Base-by-base conservation (phyloP, 106 monocot species). In the Allium sativum region DNA sequence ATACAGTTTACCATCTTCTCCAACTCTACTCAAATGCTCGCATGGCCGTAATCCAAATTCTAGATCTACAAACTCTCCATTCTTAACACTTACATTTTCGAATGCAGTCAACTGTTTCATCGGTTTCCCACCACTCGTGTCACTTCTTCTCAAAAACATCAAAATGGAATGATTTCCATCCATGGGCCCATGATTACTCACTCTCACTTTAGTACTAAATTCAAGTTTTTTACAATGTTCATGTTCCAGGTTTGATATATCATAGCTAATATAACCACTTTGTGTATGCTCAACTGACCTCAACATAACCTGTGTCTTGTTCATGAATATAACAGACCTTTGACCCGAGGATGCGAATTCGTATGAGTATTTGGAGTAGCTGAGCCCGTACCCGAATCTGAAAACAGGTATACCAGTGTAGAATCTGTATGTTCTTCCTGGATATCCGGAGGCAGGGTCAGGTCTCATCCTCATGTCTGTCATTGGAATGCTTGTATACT, bases 391-490 rank as follows among this genome's bases (percentile, higher is more conserved):
- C 0, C 91, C 96, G 47, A 84, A 98, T 52, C 55, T 54, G 55
- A 85, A 98, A 9, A 98, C 85, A 15, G 65, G 71, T 16, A 64
- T 58, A 18, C 96, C 96, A 0, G 75, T 68, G 72, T 98, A 98
- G 68, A 98, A 98, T 22, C 91, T 64, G 57, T 98, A 85, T 8
- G 84, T 92, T 65, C 96, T 54, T 11, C 96, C 96, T 0, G 96
- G 96, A 71, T 88, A 92, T 18, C 63, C 76, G 46, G 80, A 70
- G 10, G 91, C 80, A 12, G 80, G 76, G 55, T 92, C 82, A 9
- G 96, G 55, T 42, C 96, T 75, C 96, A 98, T 98, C 68, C 74
- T 73, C 91, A 98, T 98, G 58, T 91, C 85, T 19, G 61, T 77
- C 96, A 98, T 98, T 7, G 96, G 84, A 48, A 98, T 74, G 1